Evolutionary conservation across 768 basidiomycete species (phyloP), one percentile per base, ranked within the genome.

Genomic region (Sporobolomyces pararoseus): DNA sequence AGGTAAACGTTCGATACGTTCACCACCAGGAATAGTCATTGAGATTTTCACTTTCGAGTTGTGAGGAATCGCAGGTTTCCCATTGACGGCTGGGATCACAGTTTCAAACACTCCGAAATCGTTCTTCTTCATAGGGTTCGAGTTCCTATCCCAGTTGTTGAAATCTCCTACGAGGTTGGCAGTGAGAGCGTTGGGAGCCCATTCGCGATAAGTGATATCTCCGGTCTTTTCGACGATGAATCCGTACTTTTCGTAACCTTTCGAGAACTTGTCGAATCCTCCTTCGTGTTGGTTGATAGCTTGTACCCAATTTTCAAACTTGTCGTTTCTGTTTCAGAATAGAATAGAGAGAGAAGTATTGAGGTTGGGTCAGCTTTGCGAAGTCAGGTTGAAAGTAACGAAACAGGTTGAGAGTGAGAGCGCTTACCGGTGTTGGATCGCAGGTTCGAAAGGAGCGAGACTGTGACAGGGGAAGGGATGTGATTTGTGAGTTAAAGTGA

Each of bases 41-140:
- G 94, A 94, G 71, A 98, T 89, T 93, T 99, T 99, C 78, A 99
- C 74, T 82, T 96, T 98, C 55, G 90, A 89, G 80, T 97, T 91
- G 79, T 99, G 96, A 27, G 89, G 87, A 75, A 99, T 95, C 21
- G 88, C 88, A 76, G 89, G 89, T 53, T 83, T 81, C 7, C 91
- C 92, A 7, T 84, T 79, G 23, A 82, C 81, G 19, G 92, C 85
- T 29, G 89, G 88, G 3, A 98, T 68, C 39, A 82, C 84, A 59
- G 92, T 86, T 79, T 91, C 89, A 89, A 91, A 99, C 25, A 96
- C 85, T 47, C 96, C 96, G 78, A 85, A 98, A 17, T 85, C 76
- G 76, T 92, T 82, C 81, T 86, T 90, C 71, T 81, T 86, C 92
- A 99, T 89, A 4, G 87, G 87, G 78, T 97, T 90, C 17, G 89